phyloP scores from a whole-genome alignment of 1,139 yeast species.

The Saccharomyces pastorianus region DNA sequence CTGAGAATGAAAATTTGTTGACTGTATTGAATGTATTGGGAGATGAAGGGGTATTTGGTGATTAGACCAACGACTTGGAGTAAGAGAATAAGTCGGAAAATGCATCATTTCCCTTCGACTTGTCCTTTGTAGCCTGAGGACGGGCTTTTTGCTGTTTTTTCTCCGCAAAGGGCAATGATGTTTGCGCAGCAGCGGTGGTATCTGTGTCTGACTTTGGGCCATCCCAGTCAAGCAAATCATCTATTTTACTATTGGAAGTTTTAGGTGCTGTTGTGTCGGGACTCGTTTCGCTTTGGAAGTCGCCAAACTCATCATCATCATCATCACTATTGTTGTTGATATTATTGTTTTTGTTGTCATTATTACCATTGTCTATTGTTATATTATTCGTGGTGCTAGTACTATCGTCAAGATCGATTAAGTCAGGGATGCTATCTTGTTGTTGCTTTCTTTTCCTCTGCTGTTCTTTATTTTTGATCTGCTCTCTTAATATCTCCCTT shows the following conservation, averaged over 20 bases:
- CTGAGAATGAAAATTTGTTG: neutral
- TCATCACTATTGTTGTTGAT: constrained; percentile 7
- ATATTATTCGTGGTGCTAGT: neutral
- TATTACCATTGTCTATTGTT: neutral
- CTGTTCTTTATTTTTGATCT: constrained; percentile 28
- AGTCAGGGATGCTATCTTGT: constrained; percentile 16
- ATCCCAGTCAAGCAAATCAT: neutral
- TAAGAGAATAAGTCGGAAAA: constrained; percentile 30
- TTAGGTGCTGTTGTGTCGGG: constrained; percentile 2
- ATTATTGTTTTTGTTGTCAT: neutral
- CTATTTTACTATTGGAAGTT: neutral
- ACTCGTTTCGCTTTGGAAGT: constrained; percentile 28
- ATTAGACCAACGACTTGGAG: constrained; percentile 25
- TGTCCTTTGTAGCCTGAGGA: constrained; percentile 3
- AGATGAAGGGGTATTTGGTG: neutral
- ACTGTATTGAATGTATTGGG: neutral
- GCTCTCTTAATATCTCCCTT: constrained; percentile 30
- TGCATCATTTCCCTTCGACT: constrained; percentile 18
- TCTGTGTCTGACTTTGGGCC: neutral
- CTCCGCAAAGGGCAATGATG: neutral
- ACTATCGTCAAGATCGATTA: constrained; percentile 19
- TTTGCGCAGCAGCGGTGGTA: neutral
- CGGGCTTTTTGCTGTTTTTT: neutral
- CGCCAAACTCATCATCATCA: constrained; percentile 33
- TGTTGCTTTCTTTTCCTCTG: constrained; percentile 23